Evolutionary conservation across 768 basidiomycete species (phyloP), one percentile per base, ranked within the genome.

Genomic region (Sistotremastrum suecicum): DNA sequence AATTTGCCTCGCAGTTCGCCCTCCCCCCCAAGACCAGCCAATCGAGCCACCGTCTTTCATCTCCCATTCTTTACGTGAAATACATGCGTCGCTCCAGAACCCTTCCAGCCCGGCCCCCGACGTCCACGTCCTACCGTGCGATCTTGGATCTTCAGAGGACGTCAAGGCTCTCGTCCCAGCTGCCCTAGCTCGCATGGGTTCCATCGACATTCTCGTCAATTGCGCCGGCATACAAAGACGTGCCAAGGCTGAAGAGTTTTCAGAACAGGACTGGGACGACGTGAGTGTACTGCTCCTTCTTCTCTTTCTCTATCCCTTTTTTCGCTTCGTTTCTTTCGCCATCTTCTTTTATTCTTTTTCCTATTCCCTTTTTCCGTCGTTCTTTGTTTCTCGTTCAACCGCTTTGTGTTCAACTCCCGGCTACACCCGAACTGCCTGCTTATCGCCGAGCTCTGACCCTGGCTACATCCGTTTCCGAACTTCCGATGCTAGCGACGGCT

Each of bases 191-290:
- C 53, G 56, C 47, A 64, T 78, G 70, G 67, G 69, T 49, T 60
- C 64, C 41, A 68, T 83, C 44, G 71, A 83, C 53, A 63, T 81
- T 51, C 72, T 82, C 39, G 71, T 83, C 58, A 82, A 83, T 56
- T 83, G 81, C 56, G 77, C 75, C 46, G 75, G 75, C 46, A 78
- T 76, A 52, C 72, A 75, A 54, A 65, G 75, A 53, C 61, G 72
- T 59, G 67, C 74, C 38, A 72, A 78, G 48, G 74, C 74, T n/a
- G 70, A 77, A 50, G 69, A 72, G 55, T 83, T 83, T 58, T 63
- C 70, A 30, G 80, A 81, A 54, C 53, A 60, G 39, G 81, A 82
- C 54, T 83, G 81, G 80, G 75, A 81, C 48, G 80, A 80, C 58
- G 80, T 82, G 54, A 54, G 73, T 65, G 37, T 42, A 39, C 32